These are phyloP conservation scores for Homolaphlyctis polyrhiza DNA, from an alignment of 371 early-diverging fungal species.

Conservation along the genomic window DNA sequence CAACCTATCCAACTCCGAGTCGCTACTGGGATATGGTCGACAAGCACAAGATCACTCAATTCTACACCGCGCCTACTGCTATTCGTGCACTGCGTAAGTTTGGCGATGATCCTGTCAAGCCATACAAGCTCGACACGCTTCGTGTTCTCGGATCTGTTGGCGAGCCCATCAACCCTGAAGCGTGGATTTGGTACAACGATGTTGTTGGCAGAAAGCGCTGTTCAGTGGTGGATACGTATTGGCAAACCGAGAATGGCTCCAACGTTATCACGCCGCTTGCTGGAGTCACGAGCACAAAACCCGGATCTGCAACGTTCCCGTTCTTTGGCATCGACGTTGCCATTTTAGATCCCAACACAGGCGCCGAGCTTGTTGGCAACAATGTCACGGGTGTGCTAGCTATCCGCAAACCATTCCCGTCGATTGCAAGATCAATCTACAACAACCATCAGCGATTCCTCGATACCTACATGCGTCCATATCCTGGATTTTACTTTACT, in stretches of 20 bases:
- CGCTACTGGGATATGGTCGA: conserved; percentile 79
- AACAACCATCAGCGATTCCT: conserved; percentile 86
- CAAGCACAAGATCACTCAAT: conserved; percentile 86
- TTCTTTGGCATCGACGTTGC: conserved; percentile 93
- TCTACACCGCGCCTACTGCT: conserved; percentile 98
- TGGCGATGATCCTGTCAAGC: conserved; percentile 77
- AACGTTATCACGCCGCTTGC: conserved; percentile 90
- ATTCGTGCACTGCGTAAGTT: conserved; percentile 88
- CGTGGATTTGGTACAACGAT: conserved; percentile 94
- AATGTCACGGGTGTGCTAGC: conserved; percentile 89
- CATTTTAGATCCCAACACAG: conserved; percentile 76
- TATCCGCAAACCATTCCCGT: conserved; percentile 90
- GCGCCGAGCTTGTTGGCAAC: conserved; percentile 63
- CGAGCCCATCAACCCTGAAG: conserved; percentile 97
- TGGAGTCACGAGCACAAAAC: conserved; percentile 79
- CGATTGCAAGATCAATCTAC: conserved; percentile 90
- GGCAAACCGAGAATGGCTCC: conserved; percentile 85
- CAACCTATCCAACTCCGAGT: conserved; percentile 76
- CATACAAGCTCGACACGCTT: conserved; percentile 70
- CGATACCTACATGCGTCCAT: conserved; percentile 84
- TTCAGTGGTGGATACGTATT: conserved; percentile 88
- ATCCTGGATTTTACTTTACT: conserved; percentile 84
- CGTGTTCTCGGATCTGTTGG: conserved; percentile 95
- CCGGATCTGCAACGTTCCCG: conserved; percentile 94
- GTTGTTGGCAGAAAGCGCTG: conserved; percentile 83